Evolutionary conservation across 352 stramenopile species (phyloP).

Genomic region (Globisporangium okanoganense): DNA sequence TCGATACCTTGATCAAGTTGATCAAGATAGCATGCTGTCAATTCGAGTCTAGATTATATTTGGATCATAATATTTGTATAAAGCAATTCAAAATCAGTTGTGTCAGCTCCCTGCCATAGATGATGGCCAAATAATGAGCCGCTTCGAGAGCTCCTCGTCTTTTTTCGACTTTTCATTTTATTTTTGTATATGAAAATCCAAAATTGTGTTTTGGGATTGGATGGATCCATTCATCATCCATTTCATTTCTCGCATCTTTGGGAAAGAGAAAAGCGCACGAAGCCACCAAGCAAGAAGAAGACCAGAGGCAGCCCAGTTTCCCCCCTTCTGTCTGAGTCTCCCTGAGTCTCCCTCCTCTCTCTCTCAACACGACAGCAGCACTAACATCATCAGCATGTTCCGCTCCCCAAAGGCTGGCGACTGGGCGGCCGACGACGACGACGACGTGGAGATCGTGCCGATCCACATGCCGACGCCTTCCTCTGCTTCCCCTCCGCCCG

Average conservation of each 20-base stretch:
- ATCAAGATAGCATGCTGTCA: too few species aligned
- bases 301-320: too few species aligned
- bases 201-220: too few species aligned
- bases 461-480: constrained; percentile 8
- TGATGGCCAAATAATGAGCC: too few species aligned
- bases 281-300: background rate
- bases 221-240: background rate
- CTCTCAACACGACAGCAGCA: background rate
- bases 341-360: background rate
- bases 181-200: too few species aligned
- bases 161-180: too few species aligned
- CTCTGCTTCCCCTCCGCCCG: constrained; percentile 7
- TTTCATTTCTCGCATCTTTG: background rate
- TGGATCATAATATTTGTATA: too few species aligned
- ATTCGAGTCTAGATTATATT: too few species aligned
- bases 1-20: too few species aligned
- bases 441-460: constrained; percentile 47
- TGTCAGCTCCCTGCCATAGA: too few species aligned
- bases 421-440: constrained; percentile 77
- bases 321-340: background rate
- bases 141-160: too few species aligned
- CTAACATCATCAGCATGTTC: constrained; percentile 46
- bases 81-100: too few species aligned
- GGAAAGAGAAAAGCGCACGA: background rate
- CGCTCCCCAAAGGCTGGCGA: constrained; percentile 59